These are phyloP conservation scores for Clarireedia paspali DNA, from an alignment of 2,329 filamentous ascomycete genomes.

Conservation along the genomic window DNA sequence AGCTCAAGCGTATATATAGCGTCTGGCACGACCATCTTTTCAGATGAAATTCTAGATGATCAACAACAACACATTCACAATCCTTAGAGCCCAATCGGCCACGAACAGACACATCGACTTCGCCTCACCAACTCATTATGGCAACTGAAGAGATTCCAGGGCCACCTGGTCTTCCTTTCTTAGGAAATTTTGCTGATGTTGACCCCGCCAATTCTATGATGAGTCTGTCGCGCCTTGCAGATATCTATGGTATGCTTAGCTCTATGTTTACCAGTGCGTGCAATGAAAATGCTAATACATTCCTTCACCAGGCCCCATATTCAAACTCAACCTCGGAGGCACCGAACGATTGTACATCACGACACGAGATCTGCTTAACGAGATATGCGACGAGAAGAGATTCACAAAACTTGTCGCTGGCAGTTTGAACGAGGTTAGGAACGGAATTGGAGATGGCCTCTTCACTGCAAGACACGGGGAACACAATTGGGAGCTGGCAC, in stretches of 20 bases:
- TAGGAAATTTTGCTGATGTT: slow-evolving; percentile 47
- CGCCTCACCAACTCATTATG: slow-evolving; percentile 6
- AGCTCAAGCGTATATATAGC: no score
- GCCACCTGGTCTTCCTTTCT: slow-evolving; percentile 13
- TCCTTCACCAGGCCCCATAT: slow-evolving; percentile 39
- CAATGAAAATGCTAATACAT: not conserved
- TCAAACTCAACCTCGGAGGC: slow-evolving; percentile 44
- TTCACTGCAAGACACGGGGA: slow-evolving; percentile 51
- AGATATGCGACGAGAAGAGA: slow-evolving; percentile 55
- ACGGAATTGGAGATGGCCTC: slow-evolving; percentile 55
- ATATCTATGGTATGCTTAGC: slow-evolving; percentile 51
- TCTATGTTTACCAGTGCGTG: not conserved
- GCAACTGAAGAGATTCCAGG: slow-evolving; percentile 14
- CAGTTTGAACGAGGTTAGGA: slow-evolving; percentile 47
- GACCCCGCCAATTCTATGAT: slow-evolving; percentile 48
- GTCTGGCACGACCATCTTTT: no score
- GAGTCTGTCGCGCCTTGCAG: slow-evolving; percentile 49
- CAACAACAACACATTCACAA: not conserved
- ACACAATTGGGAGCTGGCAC: slow-evolving; percentile 59
- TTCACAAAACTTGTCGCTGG: slow-evolving; percentile 51
- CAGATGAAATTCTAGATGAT: not conserved
- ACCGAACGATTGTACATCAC: slow-evolving; percentile 41
- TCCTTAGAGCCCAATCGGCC: not conserved
- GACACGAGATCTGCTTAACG: slow-evolving; percentile 50
- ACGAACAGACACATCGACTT: not conserved